Base-by-base conservation (phyloP, 2,329 filamentous ascomycete genomes). In the Microdochium trichocladiopsis region DNA sequence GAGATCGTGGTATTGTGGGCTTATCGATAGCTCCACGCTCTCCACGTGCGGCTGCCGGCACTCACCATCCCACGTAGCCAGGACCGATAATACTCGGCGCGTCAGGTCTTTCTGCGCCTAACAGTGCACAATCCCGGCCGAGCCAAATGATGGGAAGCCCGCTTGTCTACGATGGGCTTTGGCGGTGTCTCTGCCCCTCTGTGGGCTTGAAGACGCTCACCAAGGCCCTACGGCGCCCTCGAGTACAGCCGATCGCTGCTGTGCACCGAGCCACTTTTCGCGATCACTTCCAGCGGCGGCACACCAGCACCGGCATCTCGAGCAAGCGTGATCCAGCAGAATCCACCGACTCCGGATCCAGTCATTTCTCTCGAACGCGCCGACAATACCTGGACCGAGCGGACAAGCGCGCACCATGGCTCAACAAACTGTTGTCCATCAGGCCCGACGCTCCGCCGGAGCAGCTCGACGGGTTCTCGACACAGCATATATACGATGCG, bases 101-200 rank as follows among this genome's bases (percentile, higher is more conserved):
- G 36, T 22, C 25, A 37, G 47, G 28, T 31, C 28, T 14, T 14
- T 31, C 14, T 31, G 28, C 28, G n/a, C n/a, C n/a, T n/a, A n/a
- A 47, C 28, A 33, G 24, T 25, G 51, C 49, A 50, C 25, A 22
- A 22, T 24, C 41, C 45, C 23, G n/a, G 47, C 23, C 22, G 31
- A 45, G 16, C 56, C 51, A 56, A 56, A 74, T 74, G 72, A 61
- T 65, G 41, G 60, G 64, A 52, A 59, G 66, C 49, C 69, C 68
- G 55, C 59, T 77, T 50, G 63, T 72, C 2, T 61, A 75, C 33
- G 83, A 87, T 64, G 80, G 82, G 55, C 73, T 87, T 47, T 85
- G 82, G 80, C 78, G 79, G 62, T 84, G 78, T 61, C 69, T 87
- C 16, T 86, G 80, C 60, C 83, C 83, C 12, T 76, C 74, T 9